These are phyloP conservation scores for Paraphaeosphaeria minitans DNA, from an alignment of 2,329 filamentous ascomycete species.

Conservation along the genomic window DNA sequence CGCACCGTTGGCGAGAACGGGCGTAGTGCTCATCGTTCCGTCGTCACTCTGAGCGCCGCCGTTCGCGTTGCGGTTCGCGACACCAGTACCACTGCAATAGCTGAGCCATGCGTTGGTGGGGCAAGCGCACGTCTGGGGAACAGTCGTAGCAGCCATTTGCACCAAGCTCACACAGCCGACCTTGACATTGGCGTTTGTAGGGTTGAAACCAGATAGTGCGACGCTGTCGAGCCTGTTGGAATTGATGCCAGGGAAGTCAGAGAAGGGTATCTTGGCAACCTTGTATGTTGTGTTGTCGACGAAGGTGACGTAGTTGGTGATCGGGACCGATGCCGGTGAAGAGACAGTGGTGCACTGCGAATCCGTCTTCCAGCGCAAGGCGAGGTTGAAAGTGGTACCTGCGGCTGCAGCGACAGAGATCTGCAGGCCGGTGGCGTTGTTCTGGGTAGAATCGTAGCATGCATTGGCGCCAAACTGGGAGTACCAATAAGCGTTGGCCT, in stretches of 20 bases:
- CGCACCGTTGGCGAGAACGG: conserved; percentile 8
- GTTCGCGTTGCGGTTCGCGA: conserved; percentile 10
- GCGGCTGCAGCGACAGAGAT: conserved; percentile 12
- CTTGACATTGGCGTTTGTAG: conserved; percentile 8
- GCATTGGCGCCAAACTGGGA: conserved; percentile 9
- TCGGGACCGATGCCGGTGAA: conserved; percentile 10
- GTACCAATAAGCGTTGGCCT: conserved; percentile 14
- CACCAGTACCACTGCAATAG: conserved; percentile 14
- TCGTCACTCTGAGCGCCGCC: conserved; percentile 15
- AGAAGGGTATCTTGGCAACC: conserved; percentile 13
- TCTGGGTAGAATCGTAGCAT: conserved; percentile 14
- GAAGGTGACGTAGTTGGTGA: conserved; percentile 15
- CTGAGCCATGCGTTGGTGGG: conserved; percentile 14
- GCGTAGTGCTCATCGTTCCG: conserved; percentile 12
- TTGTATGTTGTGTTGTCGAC: conserved; percentile 9
- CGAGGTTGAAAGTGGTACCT: conserved; percentile 9
- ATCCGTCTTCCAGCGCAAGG: conserved; percentile 14
- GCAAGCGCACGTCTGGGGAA: conserved; percentile 10
- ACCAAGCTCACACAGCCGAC: conserved; percentile 14
- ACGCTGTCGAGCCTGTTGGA: conserved; percentile 13
- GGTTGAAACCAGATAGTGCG: conserved; percentile 10
- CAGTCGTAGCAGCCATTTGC: background rate
- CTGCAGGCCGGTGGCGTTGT: conserved; percentile 14
- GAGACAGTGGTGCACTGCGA: conserved; percentile 6
- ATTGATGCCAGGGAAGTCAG: conserved; percentile 14